These are phyloP conservation scores for Cruciata laevipes DNA, from an alignment of 257 asterid species.

Conservation along the genomic window DNA sequence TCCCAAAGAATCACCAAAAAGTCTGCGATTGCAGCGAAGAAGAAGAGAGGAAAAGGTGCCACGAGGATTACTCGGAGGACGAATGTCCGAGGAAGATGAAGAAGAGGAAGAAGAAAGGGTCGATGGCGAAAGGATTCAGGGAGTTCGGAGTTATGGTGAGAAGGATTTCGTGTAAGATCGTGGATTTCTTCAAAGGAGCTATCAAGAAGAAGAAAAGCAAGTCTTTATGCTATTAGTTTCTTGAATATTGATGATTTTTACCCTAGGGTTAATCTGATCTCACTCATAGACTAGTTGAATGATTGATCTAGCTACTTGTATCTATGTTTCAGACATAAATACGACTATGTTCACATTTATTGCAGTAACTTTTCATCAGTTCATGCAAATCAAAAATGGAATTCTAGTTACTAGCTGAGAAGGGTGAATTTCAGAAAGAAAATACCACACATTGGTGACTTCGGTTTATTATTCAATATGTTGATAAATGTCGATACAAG, in stretches of 20 bases:
- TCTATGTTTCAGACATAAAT: neutral
- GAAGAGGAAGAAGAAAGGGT: neutral
- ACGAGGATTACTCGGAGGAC: neutral
- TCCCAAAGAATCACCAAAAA: neutral
- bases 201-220: neutral
- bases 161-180: neutral
- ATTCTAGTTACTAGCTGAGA: too few species aligned
- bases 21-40: neutral
- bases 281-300: neutral
- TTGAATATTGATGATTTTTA: neutral
- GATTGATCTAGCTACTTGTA: neutral
- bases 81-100: neutral
- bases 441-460: neutral
- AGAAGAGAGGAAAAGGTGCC: neutral
- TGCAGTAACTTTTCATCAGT: too few species aligned
- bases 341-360: too few species aligned
- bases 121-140: neutral
- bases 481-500: too few species aligned
- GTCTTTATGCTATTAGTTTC: neutral
- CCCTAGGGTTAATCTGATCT: neutral
- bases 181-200: neutral
- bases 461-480: neutral
- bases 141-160: neutral
- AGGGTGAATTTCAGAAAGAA: neutral
- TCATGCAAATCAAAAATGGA: too few species aligned